These are phyloP conservation scores for Nicotiana undulata DNA, from an alignment of 257 asterid species.

Conservation along the genomic window DNA sequence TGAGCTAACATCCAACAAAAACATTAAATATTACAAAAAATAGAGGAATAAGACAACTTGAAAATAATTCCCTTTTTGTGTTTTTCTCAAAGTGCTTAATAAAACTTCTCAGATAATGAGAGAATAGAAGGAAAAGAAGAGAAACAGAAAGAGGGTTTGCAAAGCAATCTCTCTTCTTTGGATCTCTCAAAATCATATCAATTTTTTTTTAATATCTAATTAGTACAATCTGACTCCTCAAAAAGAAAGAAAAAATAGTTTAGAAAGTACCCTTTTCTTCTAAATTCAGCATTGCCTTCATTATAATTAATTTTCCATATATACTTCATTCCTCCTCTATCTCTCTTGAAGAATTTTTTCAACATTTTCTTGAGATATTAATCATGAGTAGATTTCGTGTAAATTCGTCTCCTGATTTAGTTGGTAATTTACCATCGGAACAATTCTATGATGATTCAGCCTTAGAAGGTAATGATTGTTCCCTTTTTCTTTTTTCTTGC, in stretches of 20 bases:
- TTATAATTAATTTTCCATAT: background rate
- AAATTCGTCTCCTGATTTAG: slow-evolving; percentile 39
- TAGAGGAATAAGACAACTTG: background rate
- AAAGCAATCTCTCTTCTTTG: slow-evolving; percentile 42
- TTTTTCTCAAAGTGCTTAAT: background rate
- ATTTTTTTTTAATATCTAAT: background rate
- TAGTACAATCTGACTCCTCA: background rate
- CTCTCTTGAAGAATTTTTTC: slow-evolving; percentile 1
- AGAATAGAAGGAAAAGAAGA: slow-evolving; percentile 9
- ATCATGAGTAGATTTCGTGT: slow-evolving; percentile 39
- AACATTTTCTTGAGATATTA: slow-evolving; percentile 11
- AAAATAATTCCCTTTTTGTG: background rate
- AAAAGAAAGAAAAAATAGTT: slow-evolving; percentile 8
- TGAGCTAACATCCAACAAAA: slow-evolving; percentile 20
- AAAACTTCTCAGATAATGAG: slow-evolving; percentile 5
- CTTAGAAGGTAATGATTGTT: slow-evolving; percentile 47
- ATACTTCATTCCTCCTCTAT: background rate
- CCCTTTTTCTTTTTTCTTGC: background rate
- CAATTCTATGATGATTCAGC: slow-evolving; percentile 53
- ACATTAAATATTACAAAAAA: slow-evolving; percentile 2
- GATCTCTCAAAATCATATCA: slow-evolving; percentile 10
- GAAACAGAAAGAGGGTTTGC: slow-evolving; percentile 24
- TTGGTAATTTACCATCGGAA: slow-evolving; percentile 15
- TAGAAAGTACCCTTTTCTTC: slow-evolving; percentile 16
- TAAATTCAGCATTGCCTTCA: slow-evolving; percentile 5